Evolutionary conservation across 495 filamentous ascomycete species (phyloP).

Genomic region (Parmelia sp.): DNA sequence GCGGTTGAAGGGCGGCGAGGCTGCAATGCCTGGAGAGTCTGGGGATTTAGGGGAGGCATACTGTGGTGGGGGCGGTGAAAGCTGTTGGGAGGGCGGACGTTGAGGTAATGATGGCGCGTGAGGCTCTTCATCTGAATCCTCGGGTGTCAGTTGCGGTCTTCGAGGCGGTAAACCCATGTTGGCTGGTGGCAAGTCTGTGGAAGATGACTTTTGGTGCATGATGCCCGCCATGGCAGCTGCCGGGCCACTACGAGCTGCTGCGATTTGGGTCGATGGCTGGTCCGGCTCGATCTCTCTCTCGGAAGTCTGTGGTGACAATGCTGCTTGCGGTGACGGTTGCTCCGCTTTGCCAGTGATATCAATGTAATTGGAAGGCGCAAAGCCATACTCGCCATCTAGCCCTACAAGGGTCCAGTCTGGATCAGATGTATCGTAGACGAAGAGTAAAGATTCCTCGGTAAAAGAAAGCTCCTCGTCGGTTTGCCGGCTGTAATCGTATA

Average conservation of each 20-base stretch:
- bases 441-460: conserved; percentile 74
- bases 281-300: conserved; percentile 20
- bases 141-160: conserved; percentile 50
- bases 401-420: conserved; percentile 96
- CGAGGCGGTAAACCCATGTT: conserved; percentile 37
- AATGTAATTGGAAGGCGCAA: conserved; percentile 97
- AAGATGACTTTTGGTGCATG: conserved; percentile 48
- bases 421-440: conserved; percentile 85
- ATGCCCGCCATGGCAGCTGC: conserved; percentile 68
- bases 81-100: conserved; percentile 58
- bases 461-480: conserved; percentile 98
- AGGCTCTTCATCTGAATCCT: conserved; percentile 55
- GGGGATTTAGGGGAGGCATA: conserved; percentile 42
- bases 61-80: conserved; percentile 47
- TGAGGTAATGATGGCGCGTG: conserved; percentile 62
- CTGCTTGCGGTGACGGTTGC: conserved; percentile 25
- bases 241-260: conserved; percentile 49
- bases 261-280: conserved; percentile 22
- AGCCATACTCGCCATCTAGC: conserved; percentile 78
- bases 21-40: conserved; percentile 40
- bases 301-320: conserved; percentile 23
- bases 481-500: conserved; percentile 94
- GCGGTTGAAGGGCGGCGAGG: conserved; percentile 55
- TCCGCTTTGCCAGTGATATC: conserved; percentile 46
- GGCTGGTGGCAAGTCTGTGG: conserved; percentile 40